Evolutionary conservation across 257 asterid species (phyloP), one percentile per base, ranked within the genome.

Genomic region (Rehmannia glutinosa): DNA sequence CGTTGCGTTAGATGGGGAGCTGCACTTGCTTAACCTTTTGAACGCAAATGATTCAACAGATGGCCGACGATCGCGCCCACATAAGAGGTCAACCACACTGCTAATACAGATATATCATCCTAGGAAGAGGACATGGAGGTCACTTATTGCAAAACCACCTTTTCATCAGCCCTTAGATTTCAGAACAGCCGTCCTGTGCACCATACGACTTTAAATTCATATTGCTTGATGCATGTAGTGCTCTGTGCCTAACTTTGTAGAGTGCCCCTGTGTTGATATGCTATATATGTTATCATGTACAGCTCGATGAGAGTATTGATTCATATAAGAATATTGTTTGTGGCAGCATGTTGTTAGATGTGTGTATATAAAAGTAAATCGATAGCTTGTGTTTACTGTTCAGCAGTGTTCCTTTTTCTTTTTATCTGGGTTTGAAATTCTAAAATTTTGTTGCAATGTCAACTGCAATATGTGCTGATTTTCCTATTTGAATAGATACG

Each of bases 51-150:
- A 73, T 23, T 23, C 79, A 32, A 32, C 78, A 19, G 83, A 85
- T 56, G 33, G 81, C 59, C 58, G 77, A 41, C 76, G 80, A 60
- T 23, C 69, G 42, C 84, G 89, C 56, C 87, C 78, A 67, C 84
- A 77, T n/a, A 87, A 84, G 76, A 87, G 88, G 78, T 70, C 90
- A 21, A 50, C 83, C 15, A 50, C 89, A 5, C 69, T 89, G 72
- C 78, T 83, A 4, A 65, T 83, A 63, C 97, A 92, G 82, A 86
- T 81, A 70, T 92, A 92, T 68, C 55, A 89, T 79, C 97, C 97
- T 21, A 73, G 78, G 70, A 78, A 69, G 85, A 80, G 81, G 70
- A 54, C 65, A 17, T 92, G 98, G 98, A 84, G 91, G 73, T 83
- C 83, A 27, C 36, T 78, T 54, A 60, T 72, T 60, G 73, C 83